phyloP scores from a whole-genome alignment of 441 rosid species.

The Macaranga tanarius region DNA sequence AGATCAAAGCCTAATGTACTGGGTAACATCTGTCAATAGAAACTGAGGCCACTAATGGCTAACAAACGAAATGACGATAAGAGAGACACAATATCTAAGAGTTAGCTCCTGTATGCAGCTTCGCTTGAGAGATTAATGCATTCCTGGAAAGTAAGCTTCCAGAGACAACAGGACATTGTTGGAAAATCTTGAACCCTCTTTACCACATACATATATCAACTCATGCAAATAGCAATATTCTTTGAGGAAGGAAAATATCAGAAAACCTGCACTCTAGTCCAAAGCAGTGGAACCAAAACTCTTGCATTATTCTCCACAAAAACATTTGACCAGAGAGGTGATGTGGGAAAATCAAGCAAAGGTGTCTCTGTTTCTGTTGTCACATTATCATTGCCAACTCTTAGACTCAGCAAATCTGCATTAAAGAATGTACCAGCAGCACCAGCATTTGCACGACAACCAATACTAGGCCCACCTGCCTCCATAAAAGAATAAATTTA shows the following conservation, averaged over 20 bases:
- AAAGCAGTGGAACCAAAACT: conserved; percentile 91
- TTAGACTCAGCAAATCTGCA: conserved; percentile 79
- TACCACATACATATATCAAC: conserved; percentile 6
- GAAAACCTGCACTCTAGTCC: conserved; percentile 97
- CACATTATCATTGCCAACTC: conserved; percentile 82
- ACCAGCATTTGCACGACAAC: conserved; percentile 87
- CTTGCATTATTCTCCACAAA: conserved; percentile 89
- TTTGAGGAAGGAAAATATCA: conserved; percentile 14
- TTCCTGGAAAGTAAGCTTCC: conserved; percentile 2
- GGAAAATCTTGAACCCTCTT: neutral
- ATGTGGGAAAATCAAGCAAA: conserved; percentile 87
- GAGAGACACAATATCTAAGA: neutral
- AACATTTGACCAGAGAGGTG: conserved; percentile 88
- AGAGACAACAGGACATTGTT: conserved; percentile 4
- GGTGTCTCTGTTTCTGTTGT: conserved; percentile 96
- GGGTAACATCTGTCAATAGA: neutral
- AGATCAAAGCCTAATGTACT: neutral
- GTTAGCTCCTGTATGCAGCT: conserved; percentile 1
- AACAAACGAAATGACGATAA: neutral
- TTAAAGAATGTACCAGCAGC: conserved; percentile 98
- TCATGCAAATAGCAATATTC: conserved; percentile 13
- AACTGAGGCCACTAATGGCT: neutral
- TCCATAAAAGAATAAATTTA: conserved; percentile 25
- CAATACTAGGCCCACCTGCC: conserved; percentile 86
- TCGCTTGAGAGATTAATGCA: neutral